Conservation (phyloP, 331 rosid species). For the Spiraea crenata region DNA sequence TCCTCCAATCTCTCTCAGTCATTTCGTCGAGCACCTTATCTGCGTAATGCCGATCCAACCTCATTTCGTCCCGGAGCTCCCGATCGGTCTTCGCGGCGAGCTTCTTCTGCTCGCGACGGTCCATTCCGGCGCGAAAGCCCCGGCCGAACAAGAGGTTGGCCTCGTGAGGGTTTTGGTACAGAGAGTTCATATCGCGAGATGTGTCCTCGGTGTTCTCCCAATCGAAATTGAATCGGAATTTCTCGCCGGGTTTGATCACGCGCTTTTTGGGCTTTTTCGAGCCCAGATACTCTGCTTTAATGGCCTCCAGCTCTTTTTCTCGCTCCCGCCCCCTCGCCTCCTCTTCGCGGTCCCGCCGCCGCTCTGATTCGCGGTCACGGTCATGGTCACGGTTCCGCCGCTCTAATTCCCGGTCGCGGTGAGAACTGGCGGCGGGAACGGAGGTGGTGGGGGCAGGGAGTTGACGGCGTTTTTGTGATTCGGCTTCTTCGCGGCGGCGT, state of each 20-base stretch:
- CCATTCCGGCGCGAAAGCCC: constrained; percentile 88
- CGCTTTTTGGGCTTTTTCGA: constrained; percentile 84
- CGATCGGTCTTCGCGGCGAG: constrained; percentile 85
- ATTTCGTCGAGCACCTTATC: constrained; percentile 87
- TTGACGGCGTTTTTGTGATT: constrained; percentile 54
- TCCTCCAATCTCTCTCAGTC: constrained; percentile 87
- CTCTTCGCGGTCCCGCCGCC: constrained; percentile 30
- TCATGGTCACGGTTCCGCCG: constrained; percentile 37
- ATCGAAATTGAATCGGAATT: constrained; percentile 79
- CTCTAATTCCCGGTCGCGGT: constrained; percentile 26
- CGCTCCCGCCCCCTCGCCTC: constrained; percentile 55
- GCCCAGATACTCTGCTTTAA: constrained; percentile 81
- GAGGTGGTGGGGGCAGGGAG: constrained; percentile 18
- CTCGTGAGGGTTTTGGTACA: constrained; percentile 89
- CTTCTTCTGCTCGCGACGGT: constrained; percentile 89
- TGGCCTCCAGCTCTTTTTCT: constrained; percentile 67
- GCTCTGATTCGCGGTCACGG: constrained; percentile 34
- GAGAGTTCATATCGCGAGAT: constrained; percentile 72
- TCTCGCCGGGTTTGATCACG: constrained; percentile 88
- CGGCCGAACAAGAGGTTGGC: constrained; percentile 81
- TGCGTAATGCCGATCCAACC: constrained; percentile 83
- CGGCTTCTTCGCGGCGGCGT: constrained; percentile 71
- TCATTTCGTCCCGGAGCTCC: constrained; percentile 76
- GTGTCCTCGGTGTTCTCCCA: constrained; percentile 94
- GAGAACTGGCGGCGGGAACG: constrained; percentile 26